phyloP scores from a whole-genome alignment of 352 stramenopile genomes.

The Globisporangium lucens region DNA sequence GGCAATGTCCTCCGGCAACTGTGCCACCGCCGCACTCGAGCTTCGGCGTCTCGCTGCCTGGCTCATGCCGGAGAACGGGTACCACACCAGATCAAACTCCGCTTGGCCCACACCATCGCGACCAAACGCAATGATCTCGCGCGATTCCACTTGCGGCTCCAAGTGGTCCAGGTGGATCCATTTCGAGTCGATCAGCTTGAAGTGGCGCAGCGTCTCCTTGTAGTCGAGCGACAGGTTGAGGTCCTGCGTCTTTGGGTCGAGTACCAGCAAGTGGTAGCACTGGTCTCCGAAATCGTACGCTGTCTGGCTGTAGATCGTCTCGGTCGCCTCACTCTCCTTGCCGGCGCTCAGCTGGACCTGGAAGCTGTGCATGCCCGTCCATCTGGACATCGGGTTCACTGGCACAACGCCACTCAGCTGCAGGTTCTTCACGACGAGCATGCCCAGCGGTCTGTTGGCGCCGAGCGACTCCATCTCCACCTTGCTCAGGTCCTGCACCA shows the following conservation, averaged over 20 bases:
- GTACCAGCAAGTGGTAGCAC: constrained; percentile 30
- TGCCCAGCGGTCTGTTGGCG: constrained; percentile 36
- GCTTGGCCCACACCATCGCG: constrained; percentile 30
- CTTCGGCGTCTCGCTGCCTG: constrained; percentile 6
- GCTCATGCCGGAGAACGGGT: constrained; percentile 26
- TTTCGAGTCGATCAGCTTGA: constrained; percentile 38
- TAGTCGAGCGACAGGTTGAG: constrained; percentile 36
- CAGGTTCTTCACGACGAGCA: constrained; percentile 36
- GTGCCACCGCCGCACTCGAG: background rate
- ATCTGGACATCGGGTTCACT: constrained; percentile 26
- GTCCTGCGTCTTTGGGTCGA: constrained; percentile 42
- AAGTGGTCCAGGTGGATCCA: constrained; percentile 46
- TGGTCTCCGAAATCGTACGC: constrained; percentile 26
- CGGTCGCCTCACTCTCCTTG: constrained; percentile 27
- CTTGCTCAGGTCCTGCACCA: constrained; percentile 45
- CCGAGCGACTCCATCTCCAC: constrained; percentile 42
- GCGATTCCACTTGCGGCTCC: constrained; percentile 24
- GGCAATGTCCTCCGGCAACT: constrained; percentile 32
- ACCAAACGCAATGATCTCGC: constrained; percentile 34
- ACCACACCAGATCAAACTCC: constrained; percentile 43
- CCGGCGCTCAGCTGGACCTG: constrained; percentile 29
- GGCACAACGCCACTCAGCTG: constrained; percentile 28
- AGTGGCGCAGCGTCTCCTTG: constrained; percentile 32
- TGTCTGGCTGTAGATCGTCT: constrained; percentile 24
- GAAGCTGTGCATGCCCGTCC: constrained; percentile 34